Evolutionary conservation across 148 eudicot genomes (phyloP).

Genomic region (Vaccinium darrowii): DNA sequence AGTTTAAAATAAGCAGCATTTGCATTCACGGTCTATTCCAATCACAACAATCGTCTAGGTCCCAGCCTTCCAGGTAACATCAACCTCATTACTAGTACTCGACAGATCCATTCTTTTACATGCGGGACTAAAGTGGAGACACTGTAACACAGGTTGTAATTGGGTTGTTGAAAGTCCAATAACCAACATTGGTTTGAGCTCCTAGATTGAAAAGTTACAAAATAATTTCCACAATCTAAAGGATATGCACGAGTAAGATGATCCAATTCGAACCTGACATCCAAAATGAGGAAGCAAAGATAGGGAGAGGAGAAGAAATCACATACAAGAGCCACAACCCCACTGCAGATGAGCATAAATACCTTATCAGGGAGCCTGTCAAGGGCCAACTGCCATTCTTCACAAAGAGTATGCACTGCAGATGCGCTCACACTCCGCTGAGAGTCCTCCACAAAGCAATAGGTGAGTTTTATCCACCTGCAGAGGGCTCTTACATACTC

Average conservation of each 20-base stretch:
- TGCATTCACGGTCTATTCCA: too few species aligned
- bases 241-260: not conserved
- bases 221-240: not conserved
- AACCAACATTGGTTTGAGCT: not conserved
- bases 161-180: too few species aligned
- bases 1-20: not conserved
- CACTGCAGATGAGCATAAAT: conserved; percentile 1
- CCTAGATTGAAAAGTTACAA: not conserved
- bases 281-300: not conserved
- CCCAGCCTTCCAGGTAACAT: too few species aligned
- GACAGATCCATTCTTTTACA: not conserved
- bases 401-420: conserved; percentile 40
- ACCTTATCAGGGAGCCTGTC: conserved; percentile 75
- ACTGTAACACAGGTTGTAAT: not conserved
- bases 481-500: conserved; percentile 55
- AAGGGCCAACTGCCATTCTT: conserved; percentile 65
- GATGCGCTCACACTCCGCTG: conserved; percentile 30
- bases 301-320: not conserved
- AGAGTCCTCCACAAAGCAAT: conserved; percentile 28
- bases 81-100: too few species aligned
- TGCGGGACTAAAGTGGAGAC: not conserved
- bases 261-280: not conserved
- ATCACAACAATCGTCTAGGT: too few species aligned
- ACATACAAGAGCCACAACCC: not conserved
- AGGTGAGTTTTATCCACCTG: conserved; percentile 61